Base-by-base conservation (phyloP, 805 yeast species). In the Teunomyces gatunensis region DNA sequence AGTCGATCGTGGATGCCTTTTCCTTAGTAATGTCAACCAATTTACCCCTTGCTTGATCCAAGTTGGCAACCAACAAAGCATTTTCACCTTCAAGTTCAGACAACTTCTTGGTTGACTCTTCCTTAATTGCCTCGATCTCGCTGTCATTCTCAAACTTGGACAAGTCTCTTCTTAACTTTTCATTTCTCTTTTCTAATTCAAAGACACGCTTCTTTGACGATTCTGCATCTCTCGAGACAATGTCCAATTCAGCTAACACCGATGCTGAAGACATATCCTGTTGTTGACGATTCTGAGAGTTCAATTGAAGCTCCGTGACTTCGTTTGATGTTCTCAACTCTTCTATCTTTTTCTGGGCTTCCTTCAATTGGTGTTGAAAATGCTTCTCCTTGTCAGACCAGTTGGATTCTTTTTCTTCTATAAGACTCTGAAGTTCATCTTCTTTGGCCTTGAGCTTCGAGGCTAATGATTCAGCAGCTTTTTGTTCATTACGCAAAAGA, bases 141-240 rank as follows among this genome's bases (percentile, higher is more conserved):
- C 71, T 53, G 65, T 80, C 74, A 46, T 78, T 74, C 33, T 79
- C 79, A 2, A 81, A 74, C 39, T 72, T 65, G 36, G 85, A 79
- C 45, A 90, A 63, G 47, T 86, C 86, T 13, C 81, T 73, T 49
- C 89, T 78, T 46, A 90, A 71, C 44, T 84, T 84, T 58, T 87
- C 87, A 58, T 89, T 91, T 49, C 96, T 75, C 51, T 79, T 79
- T 61, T 89, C 96, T 46, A 90, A 75, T 56, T 85, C 89, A 43
- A 80, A 61, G 1, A 83, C 78, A 48, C 94, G 77, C 45, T 80
- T 68, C 55, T 87, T 87, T 39, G 87, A 78, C 23, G 81, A 65
- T 58, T 87, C 94, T 4, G 86, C 78, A 56, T 91, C 97, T 49
- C 88, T 78, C 1, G 84, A 76, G n/a, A 87, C 73, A 33, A 86